Evolutionary conservation across 371 early-diverging fungal genomes (phyloP).

Genomic region (Mortierella sp.): DNA sequence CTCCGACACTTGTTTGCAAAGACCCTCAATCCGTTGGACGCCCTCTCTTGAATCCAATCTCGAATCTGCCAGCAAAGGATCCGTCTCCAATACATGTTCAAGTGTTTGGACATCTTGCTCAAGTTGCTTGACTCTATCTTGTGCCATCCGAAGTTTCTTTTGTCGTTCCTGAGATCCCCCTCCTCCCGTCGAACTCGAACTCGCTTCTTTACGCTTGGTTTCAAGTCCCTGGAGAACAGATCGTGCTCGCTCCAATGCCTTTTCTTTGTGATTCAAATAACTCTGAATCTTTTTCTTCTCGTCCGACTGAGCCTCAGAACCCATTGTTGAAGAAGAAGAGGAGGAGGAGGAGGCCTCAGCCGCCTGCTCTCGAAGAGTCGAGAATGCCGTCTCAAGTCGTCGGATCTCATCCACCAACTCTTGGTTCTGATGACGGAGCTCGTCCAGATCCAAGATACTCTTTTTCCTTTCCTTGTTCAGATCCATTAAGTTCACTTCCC

Average conservation of each 20-base stretch:
- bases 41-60: constrained; percentile 7
- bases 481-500: not conserved
- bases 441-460: not conserved
- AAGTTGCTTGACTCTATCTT: constrained; percentile 13
- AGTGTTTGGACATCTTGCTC: constrained; percentile 11
- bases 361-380: not conserved
- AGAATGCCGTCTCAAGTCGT: constrained; percentile 10
- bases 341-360: constrained; percentile 1
- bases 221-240: not conserved
- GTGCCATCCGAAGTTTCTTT: constrained; percentile 5
- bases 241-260: constrained; percentile 11
- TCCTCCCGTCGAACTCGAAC: constrained; percentile 5
- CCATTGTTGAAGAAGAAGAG: not conserved
- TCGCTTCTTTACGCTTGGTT: constrained; percentile 7
- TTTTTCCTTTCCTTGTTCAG: constrained; percentile 3
- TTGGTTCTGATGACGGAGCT: constrained; percentile 1
- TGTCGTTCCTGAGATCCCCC: constrained; percentile 3
- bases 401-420: not conserved
- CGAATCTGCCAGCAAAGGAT: constrained; percentile 9
- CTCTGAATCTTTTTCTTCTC: constrained; percentile 5
- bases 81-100: not conserved
- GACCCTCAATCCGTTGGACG: constrained; percentile 2
- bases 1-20: not conserved
- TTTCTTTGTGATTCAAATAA: constrained; percentile 23
- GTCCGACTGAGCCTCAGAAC: not conserved